phyloP scores from a whole-genome alignment of 1,284 basidiomycete species.

The Cryptococcus hybrid region DNA sequence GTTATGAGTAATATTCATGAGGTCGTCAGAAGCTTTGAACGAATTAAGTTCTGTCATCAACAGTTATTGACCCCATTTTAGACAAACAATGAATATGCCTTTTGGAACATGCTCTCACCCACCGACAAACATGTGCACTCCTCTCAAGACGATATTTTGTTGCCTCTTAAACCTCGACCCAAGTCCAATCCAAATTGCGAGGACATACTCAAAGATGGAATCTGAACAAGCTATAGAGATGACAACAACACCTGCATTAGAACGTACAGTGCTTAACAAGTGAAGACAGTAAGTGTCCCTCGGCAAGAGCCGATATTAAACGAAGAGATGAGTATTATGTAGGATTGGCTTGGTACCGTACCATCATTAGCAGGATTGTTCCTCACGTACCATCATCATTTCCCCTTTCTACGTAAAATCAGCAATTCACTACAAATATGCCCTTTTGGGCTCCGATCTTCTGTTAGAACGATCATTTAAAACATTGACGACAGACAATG shows the following conservation, averaged over 20 bases:
- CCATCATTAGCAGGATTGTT: neutral
- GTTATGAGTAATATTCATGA: conserved; percentile 1
- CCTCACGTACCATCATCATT: neutral
- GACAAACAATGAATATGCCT: neutral
- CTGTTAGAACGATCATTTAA: neutral
- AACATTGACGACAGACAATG: neutral
- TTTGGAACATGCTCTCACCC: neutral
- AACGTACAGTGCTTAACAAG: neutral
- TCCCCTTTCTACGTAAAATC: neutral
- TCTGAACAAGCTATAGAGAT: neutral
- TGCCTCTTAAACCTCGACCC: neutral
- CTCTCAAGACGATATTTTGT: neutral
- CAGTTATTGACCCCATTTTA: neutral
- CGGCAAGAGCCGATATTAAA: neutral
- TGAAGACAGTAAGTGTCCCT: neutral
- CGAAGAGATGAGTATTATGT: neutral
- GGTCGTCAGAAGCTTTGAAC: neutral
- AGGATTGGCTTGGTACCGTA: neutral
- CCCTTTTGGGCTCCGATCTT: neutral
- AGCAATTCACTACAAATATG: neutral
- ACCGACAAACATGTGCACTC: neutral
- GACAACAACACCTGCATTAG: neutral
- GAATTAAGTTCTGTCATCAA: neutral
- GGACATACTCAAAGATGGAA: neutral
- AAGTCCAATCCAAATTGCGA: neutral